phyloP scores from a whole-genome alignment of 2,329 filamentous ascomycete genomes.

The Aspergillus sergii region DNA sequence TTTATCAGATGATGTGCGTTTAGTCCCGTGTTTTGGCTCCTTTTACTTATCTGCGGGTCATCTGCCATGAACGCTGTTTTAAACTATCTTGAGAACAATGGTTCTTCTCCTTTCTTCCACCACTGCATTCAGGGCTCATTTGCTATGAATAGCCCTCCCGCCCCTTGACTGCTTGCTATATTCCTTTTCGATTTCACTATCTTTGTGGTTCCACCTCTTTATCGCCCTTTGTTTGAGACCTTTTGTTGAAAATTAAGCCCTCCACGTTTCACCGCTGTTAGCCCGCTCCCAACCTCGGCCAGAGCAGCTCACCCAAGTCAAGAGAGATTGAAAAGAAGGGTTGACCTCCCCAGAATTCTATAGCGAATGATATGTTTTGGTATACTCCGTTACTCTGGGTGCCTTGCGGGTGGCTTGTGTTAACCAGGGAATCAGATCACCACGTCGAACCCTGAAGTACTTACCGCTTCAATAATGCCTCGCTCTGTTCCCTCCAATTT shows the following conservation, averaged over 20 bases:
- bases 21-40: conserved; percentile 5
- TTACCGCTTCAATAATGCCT: conserved; percentile 31
- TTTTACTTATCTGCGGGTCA: not conserved
- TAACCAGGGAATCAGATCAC: conserved; percentile 6
- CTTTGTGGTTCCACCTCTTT: not conserved
- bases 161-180: not conserved
- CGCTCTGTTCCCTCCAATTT: conserved; percentile 34
- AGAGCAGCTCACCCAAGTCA: not conserved
- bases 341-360: no score
- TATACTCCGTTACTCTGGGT: not conserved
- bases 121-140: not conserved
- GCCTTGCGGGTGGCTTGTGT: conserved; percentile 2
- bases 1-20: conserved; percentile 2
- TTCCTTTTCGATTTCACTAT: not conserved
- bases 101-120: not conserved
- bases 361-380: not conserved
- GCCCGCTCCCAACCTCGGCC: not conserved
- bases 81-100: not conserved
- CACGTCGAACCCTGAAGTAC: conserved; percentile 11
- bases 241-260: not conserved
- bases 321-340: not conserved
- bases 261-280: not conserved
- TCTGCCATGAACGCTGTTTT: not conserved
- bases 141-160: not conserved
- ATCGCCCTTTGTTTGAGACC: not conserved